Conservation (phyloP, 495 filamentous ascomycete genomes). For the Penicillium lividum region DNA sequence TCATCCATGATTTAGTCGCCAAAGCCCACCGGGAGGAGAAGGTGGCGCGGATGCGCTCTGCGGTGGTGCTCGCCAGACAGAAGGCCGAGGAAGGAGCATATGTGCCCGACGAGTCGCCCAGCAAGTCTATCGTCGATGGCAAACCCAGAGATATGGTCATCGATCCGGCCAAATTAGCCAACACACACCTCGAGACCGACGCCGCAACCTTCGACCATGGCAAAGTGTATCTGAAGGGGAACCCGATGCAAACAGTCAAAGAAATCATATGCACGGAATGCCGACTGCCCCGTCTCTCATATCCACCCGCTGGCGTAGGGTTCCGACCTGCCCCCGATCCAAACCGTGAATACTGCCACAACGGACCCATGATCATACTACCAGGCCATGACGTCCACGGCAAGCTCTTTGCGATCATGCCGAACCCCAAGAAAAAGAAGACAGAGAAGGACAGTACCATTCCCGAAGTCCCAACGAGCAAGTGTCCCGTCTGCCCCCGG, state of each 20-base stretch:
- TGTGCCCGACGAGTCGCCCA: conserved; percentile 37
- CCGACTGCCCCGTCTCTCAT: conserved; percentile 61
- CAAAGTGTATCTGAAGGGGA: conserved; percentile 70
- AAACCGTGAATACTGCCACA: conserved; percentile 70
- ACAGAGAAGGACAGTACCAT: conserved; percentile 30
- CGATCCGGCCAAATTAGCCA: conserved; percentile 41
- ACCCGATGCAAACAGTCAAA: conserved; percentile 70
- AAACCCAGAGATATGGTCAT: conserved; percentile 38
- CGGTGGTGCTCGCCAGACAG: conserved; percentile 70
- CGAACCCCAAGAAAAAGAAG: conserved; percentile 58
- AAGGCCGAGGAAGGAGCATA: conserved; percentile 55
- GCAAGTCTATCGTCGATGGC: conserved; percentile 33
- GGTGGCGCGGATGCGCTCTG: conserved; percentile 68
- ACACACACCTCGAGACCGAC: conserved; percentile 61
- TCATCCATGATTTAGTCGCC: conserved; percentile 68
- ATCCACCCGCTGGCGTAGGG: conserved; percentile 63
- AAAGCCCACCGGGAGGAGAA: conserved; percentile 76
- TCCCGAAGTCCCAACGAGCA: conserved; percentile 62
- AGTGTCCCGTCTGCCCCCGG: conserved; percentile 63
- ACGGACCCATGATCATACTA: conserved; percentile 69
- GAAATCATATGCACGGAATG: conserved; percentile 70
- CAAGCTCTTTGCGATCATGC: conserved; percentile 66
- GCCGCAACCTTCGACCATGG: conserved; percentile 73
- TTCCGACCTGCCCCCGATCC: conserved; percentile 59
- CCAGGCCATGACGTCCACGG: conserved; percentile 82